Conservation (phyloP, 169 alveolate species). For the Theileria parva region DNA sequence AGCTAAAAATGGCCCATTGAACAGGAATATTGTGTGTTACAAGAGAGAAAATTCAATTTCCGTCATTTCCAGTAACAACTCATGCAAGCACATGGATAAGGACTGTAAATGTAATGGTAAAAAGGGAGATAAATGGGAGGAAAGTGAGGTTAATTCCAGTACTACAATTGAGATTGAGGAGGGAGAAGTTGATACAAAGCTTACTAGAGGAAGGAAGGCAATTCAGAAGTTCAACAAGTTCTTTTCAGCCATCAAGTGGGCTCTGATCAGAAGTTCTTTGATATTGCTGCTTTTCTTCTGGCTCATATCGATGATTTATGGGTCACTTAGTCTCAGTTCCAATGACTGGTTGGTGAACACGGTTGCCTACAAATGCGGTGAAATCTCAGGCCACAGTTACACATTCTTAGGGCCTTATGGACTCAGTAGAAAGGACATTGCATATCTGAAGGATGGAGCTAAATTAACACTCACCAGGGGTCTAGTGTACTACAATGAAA, state of each 20-base stretch:
- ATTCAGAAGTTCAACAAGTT: constrained; percentile 7
- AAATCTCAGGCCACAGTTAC: constrained; percentile 19
- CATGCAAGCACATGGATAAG: neutral
- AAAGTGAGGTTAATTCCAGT: neutral
- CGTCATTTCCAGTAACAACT: neutral
- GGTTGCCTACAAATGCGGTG: constrained; percentile 10
- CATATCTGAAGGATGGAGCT: constrained; percentile 37
- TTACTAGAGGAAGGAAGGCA: neutral
- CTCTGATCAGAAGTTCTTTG: neutral
- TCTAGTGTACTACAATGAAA: neutral
- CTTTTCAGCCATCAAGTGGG: neutral
- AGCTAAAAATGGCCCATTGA: neutral
- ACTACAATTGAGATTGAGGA: neutral
- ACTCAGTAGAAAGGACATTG: constrained; percentile 16
- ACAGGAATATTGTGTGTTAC: neutral
- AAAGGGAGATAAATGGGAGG: neutral
- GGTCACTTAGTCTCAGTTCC: constrained; percentile 1
- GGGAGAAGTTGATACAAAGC: neutral
- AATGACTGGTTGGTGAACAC: constrained; percentile 19
- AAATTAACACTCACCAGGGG: constrained; percentile 20
- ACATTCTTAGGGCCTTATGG: constrained; percentile 21
- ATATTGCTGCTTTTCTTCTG: constrained; percentile 1
- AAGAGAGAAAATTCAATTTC: neutral
- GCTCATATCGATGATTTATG: constrained; percentile 6
- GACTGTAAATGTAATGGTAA: neutral